Percentiles rank a stretch among this genome's conserved stretches.
Evolutionary conservation across 257 asterid genomes (phyloP).

Genomic region (Gentiana macrophylla): DNA sequence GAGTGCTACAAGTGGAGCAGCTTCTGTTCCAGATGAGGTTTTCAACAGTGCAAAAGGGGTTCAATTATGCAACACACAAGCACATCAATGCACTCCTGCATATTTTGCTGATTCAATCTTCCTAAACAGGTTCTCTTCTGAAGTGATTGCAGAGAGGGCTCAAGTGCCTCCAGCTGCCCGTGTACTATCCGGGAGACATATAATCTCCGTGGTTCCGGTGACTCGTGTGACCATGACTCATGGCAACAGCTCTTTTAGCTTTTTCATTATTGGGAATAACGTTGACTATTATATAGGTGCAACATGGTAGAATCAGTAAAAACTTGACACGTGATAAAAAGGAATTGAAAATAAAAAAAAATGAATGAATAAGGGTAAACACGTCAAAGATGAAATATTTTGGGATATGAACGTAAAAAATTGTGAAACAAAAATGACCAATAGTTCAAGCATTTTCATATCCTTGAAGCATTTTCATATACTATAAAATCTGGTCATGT

Average conservation of each 20-base stretch:
- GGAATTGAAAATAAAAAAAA: too few relatives aligned
- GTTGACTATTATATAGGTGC: too few relatives aligned
- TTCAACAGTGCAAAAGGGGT: slow-evolving; percentile 91
- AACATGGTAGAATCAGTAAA: too few relatives aligned
- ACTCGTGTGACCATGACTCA: slow-evolving; percentile 81
- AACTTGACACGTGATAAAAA: too few relatives aligned
- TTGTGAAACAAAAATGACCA: too few relatives aligned
- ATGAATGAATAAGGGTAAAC: too few relatives aligned
- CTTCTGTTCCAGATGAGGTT: slow-evolving; percentile 91
- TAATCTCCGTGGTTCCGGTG: slow-evolving; percentile 78
- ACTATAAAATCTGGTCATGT: too few relatives aligned
- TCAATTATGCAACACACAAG: slow-evolving; percentile 89
- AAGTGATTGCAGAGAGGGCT: slow-evolving; percentile 82
- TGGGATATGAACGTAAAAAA: too few relatives aligned
- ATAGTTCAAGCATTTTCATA: too few relatives aligned
- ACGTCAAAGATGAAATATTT: too few relatives aligned
- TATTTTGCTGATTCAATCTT: slow-evolving; percentile 77
- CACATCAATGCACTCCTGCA: slow-evolving; percentile 88
- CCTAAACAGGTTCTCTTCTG: slow-evolving; percentile 89
- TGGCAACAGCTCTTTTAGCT: slow-evolving; percentile 52
- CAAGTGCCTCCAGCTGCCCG: slow-evolving; percentile 57
- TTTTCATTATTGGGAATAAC: slow-evolving; percentile 65
- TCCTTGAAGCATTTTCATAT: too few relatives aligned
- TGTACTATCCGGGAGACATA: slow-evolving; percentile 73
- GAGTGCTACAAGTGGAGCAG: slow-evolving; percentile 82